Conservation (phyloP, 805 yeast genomes). For the Metschnikowia amazonensis region DNA sequence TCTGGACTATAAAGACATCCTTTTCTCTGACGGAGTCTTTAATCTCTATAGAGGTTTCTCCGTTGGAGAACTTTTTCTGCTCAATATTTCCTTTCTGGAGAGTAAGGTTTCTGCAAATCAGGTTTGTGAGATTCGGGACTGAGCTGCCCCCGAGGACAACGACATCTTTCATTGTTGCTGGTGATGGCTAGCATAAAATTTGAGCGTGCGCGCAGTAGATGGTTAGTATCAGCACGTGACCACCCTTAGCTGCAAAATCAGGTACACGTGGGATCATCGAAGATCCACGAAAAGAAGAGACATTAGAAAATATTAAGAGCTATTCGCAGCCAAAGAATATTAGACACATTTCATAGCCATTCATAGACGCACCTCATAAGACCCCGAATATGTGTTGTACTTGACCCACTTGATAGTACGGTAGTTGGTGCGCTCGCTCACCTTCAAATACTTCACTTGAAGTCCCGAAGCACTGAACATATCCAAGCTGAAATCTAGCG, state of each 20-base stretch:
- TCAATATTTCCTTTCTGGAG: conserved; percentile 65
- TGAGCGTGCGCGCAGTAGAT: conserved; percentile 1
- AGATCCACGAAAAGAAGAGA: not conserved
- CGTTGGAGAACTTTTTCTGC: conserved; percentile 71
- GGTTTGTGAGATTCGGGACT: conserved; percentile 70
- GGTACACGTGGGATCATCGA: not conserved
- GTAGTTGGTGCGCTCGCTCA: conserved; percentile 57
- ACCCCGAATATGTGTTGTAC: conserved; percentile 71
- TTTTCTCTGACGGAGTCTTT: conserved; percentile 91
- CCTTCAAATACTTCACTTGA: conserved; percentile 65
- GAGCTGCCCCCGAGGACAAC: conserved; percentile 89
- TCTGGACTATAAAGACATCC: conserved; percentile 87
- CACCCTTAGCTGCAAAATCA: conserved; percentile 2
- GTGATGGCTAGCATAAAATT: not conserved
- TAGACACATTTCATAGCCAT: no score
- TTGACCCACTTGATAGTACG: conserved; percentile 84
- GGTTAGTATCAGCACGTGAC: conserved; percentile 1
- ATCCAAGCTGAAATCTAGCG: conserved; percentile 61
- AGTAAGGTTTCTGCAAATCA: conserved; percentile 76
- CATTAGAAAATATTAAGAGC: not conserved
- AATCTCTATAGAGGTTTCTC: conserved; percentile 87
- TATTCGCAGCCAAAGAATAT: not conserved
- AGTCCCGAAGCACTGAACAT: conserved; percentile 79
- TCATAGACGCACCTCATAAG: conserved; percentile 62
- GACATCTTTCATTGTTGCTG: conserved; percentile 64